Percentiles rank a stretch among this genome's conserved stretches.
Evolutionary conservation across 768 basidiomycete genomes (phyloP).

Genomic region (Termitomyces sp.): DNA sequence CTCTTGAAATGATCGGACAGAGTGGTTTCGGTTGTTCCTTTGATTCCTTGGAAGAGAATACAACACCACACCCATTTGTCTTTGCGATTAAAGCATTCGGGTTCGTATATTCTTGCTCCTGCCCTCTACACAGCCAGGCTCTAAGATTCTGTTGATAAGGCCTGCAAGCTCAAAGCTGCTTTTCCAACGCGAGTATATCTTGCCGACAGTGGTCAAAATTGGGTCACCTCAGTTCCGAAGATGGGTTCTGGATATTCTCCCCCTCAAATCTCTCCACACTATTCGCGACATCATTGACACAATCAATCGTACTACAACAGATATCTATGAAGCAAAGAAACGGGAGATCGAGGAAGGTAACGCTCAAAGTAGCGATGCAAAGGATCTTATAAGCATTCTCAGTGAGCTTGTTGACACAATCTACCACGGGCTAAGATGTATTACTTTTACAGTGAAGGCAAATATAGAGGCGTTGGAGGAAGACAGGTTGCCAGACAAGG

Average conservation of each 20-base stretch:
- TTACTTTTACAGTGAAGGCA: neutral
- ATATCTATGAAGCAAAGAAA: constrained; percentile 8
- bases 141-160: neutral
- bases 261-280: neutral
- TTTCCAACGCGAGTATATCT: neutral
- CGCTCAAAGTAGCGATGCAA: neutral
- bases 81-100: constrained; percentile 25
- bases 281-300: constrained; percentile 2
- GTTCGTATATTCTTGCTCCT: constrained; percentile 19
- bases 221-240: constrained; percentile 4
- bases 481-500: neutral
- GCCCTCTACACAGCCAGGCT: neutral
- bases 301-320: neutral
- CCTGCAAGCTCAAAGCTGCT: neutral
- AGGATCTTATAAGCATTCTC: neutral
- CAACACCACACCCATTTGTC: constrained; percentile 23
- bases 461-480: neutral
- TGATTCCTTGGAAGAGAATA: constrained; percentile 29
- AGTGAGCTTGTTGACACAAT: neutral
- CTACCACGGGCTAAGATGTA: neutral
- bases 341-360: constrained; percentile 1
- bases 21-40: constrained; percentile 42
- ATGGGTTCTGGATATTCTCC: constrained; percentile 4
- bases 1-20: too few species aligned
- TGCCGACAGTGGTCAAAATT: constrained; percentile 2